Conservation (phyloP, 768 basidiomycete species). For the Tricholomella constricta region DNA sequence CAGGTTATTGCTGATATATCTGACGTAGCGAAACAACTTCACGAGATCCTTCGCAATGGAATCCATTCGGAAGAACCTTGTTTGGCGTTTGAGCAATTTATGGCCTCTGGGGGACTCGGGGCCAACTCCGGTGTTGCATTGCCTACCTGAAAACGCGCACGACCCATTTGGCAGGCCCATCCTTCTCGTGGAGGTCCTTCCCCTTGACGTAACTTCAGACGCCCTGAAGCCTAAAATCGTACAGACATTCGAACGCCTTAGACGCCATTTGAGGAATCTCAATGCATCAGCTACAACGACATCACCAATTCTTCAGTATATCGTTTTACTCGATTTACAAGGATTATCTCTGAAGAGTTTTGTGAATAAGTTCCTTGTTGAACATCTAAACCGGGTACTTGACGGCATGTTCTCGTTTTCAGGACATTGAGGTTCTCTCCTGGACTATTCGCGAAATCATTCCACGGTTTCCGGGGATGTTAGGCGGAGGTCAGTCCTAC, state of each 20-base stretch:
- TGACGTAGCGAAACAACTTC: slow-evolving; percentile 64
- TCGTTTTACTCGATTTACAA: slow-evolving; percentile 65
- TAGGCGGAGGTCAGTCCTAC: slow-evolving; percentile 60
- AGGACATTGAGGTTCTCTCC: slow-evolving; percentile 20
- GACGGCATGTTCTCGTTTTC: background rate
- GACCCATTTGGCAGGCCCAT: slow-evolving; percentile 72
- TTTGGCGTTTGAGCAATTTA: slow-evolving; percentile 57
- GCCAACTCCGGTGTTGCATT: slow-evolving; percentile 44
- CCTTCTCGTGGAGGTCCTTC: slow-evolving; percentile 50
- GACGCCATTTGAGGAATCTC: slow-evolving; percentile 54
- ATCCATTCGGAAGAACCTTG: slow-evolving; percentile 52
- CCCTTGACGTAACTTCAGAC: slow-evolving; percentile 40
- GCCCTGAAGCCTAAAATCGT: slow-evolving; percentile 45
- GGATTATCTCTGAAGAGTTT: slow-evolving; percentile 54
- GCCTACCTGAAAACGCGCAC: slow-evolving; percentile 51
- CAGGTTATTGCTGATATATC: slow-evolving; percentile 8
- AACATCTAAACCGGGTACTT: background rate
- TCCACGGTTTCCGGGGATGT: slow-evolving; percentile 74
- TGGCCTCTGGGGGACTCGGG: slow-evolving; percentile 34
- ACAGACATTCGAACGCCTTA: slow-evolving; percentile 56
- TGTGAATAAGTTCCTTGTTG: slow-evolving; percentile 40
- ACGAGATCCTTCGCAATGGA: slow-evolving; percentile 63
- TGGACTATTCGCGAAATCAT: slow-evolving; percentile 69
- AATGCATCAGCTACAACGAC: slow-evolving; percentile 34
- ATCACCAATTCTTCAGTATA: slow-evolving; percentile 60